Evolutionary conservation across 2,329 filamentous ascomycete species (phyloP), one percentile per base, ranked within the genome.

Genomic region (Aspergillus fumigatus): DNA sequence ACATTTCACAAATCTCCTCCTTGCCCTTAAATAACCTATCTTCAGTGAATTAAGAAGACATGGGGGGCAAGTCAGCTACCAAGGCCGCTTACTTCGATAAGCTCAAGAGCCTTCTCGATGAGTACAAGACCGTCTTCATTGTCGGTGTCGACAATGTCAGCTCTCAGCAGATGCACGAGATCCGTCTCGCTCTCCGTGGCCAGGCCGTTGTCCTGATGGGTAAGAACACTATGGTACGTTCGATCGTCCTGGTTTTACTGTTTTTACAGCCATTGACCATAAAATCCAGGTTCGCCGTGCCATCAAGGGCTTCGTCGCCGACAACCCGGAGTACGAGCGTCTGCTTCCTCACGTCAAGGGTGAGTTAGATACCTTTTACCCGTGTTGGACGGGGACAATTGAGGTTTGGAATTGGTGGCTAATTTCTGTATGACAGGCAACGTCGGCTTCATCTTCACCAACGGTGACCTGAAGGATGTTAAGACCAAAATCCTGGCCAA

Each of bases 111-210:
- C 87, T 97, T 79, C 88, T 99, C 79, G 90, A 97, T 84, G 88
- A 92, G 79, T 97, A 95, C 89, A 87, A 86, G 79, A 93, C 89
- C 75, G 89, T 97, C 84, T 97, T 99, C 90, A 92, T 99, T 80
- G 92, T 96, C 79, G 87, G 77, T 76, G 88, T 93, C 77, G 90
- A 97, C 91, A 99, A 97, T 99, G 94, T 99, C 87, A 91, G 88
- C 80, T 99, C 94, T 71, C 94, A 99, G 88, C 95, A 99, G 88
- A 99, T 99, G 95, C 94, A 99, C 90, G 94, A 99, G 87, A 97
- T 99, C 80, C 90, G 94, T 79, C 82, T 88, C 74, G 81, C 90
- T 73, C 89, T 99, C 79, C 92, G 94, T 78, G 88, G 88, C 63
- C 82, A 96, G 80, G 92, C 86, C 81, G 89, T 97, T 71, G 92